Evolutionary conservation across 768 basidiomycete genomes (phyloP).

Genomic region (Russula ochroleuca): DNA sequence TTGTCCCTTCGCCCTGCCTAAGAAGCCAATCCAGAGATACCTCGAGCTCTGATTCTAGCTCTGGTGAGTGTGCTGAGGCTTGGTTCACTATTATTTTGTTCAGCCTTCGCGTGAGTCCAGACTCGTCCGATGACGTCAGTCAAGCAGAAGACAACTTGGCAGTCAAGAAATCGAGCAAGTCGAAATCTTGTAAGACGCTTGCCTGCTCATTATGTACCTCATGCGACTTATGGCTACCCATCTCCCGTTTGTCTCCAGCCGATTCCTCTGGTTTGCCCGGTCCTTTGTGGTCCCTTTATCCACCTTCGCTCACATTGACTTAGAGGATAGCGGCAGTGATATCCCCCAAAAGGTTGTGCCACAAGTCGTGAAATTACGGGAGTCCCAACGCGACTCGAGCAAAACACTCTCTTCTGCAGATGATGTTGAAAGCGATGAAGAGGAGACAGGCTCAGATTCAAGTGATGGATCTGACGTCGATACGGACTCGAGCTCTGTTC

Average conservation of each 20-base stretch:
- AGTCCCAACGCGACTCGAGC: constrained; percentile 20
- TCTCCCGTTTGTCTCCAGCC: neutral
- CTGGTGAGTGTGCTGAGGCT: constrained; percentile 5
- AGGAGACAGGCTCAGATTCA: constrained; percentile 26
- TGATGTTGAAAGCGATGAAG: constrained; percentile 16
- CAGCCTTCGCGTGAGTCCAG: neutral
- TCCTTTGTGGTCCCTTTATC: neutral
- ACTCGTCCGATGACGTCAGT: constrained; percentile 27
- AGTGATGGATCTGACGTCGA: constrained; percentile 11
- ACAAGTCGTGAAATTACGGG: neutral
- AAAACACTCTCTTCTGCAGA: constrained; percentile 24
- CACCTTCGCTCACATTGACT: neutral
- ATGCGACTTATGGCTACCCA: constrained; percentile 9
- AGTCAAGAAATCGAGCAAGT: constrained; percentile 7
- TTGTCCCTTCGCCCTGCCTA: neutral
- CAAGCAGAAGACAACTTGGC: neutral
- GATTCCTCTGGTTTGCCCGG: constrained; percentile 13
- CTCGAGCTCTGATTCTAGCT: constrained; percentile 29
- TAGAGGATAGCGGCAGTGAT: constrained; percentile 9
- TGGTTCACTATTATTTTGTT: constrained; percentile 10
- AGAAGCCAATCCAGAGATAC: constrained; percentile 8
- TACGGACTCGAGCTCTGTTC: neutral
- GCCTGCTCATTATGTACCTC: constrained; percentile 8
- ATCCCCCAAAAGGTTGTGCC: neutral
- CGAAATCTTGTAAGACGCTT: constrained; percentile 15